phyloP scores from a whole-genome alignment of 1,139 yeast genomes.

The Yamadazyma membranifaciens region DNA sequence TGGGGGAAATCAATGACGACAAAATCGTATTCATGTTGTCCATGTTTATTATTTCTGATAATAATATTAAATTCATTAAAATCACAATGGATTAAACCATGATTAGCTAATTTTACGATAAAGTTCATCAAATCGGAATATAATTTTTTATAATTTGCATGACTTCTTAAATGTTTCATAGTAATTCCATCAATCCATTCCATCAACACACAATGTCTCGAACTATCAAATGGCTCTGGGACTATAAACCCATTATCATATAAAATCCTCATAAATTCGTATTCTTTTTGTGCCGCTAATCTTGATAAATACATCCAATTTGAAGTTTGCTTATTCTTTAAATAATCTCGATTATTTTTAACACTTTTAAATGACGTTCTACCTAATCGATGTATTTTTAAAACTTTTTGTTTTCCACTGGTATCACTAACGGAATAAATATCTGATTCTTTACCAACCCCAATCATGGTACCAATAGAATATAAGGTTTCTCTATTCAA shows the following conservation, averaged over 20 bases:
- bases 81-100: conserved; percentile 95
- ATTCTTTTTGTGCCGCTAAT: conserved; percentile 90
- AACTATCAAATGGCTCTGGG: conserved; percentile 85
- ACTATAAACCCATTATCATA: conserved; percentile 77
- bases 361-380: conserved; percentile 91
- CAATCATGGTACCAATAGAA: conserved; percentile 84
- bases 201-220: conserved; percentile 93
- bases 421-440: conserved; percentile 82
- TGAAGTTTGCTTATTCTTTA: conserved; percentile 62
- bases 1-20: conserved; percentile 98
- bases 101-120: conserved; percentile 76
- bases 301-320: conserved; percentile 93
- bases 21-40: conserved; percentile 57
- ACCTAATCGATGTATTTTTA: conserved; percentile 91
- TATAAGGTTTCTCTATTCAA: conserved; percentile 68
- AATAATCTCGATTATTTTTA: conserved; percentile 89
- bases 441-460: conserved; percentile 97
- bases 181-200: conserved; percentile 85
- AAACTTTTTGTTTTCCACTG: conserved; percentile 62
- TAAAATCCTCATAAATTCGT: conserved; percentile 77
- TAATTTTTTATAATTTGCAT: conserved; percentile 63
- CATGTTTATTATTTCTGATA: conserved; percentile 60
- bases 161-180: conserved; percentile 77
- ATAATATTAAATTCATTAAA: conserved; percentile 94
- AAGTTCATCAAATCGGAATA: conserved; percentile 86